Percentiles rank a stretch among this genome's conserved stretches.
These are phyloP conservation scores for Paecilomyces niveus DNA, from an alignment of 2,329 filamentous ascomycete species.

Conservation along the genomic window DNA sequence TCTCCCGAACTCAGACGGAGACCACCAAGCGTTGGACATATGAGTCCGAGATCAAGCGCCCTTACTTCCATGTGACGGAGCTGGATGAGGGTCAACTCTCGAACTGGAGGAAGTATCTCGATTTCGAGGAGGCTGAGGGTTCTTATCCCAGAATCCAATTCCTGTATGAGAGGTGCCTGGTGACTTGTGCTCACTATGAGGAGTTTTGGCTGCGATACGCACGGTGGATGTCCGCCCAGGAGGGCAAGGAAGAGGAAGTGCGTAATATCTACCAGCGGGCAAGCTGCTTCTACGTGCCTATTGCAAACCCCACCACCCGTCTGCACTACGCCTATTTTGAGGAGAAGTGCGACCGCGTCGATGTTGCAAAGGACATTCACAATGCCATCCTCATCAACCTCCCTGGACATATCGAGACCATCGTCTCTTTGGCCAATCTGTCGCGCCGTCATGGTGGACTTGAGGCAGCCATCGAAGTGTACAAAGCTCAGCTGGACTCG, in stretches of 20 bases:
- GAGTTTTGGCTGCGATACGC: slow-evolving; percentile 98
- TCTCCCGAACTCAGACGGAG: slow-evolving; percentile 74
- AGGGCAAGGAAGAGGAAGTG: slow-evolving; percentile 78
- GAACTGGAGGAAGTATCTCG: slow-evolving; percentile 94
- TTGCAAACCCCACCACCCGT: slow-evolving; percentile 74
- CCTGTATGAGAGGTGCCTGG: slow-evolving; percentile 87
- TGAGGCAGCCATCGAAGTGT: slow-evolving; percentile 75
- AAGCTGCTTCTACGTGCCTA: slow-evolving; percentile 75
- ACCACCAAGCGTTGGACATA: slow-evolving; percentile 92
- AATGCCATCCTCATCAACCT: slow-evolving; percentile 67
- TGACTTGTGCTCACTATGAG: slow-evolving; percentile 89
- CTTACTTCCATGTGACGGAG: slow-evolving; percentile 94
- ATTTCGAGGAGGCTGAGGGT: slow-evolving; percentile 86
- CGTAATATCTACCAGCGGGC: slow-evolving; percentile 89
- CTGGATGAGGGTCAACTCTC: slow-evolving; percentile 75
- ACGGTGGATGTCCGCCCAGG: slow-evolving; percentile 81
- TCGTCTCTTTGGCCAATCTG: slow-evolving; percentile 80
- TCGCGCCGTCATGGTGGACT: slow-evolving; percentile 76
- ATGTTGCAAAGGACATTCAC: slow-evolving; percentile 78
- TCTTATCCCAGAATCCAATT: slow-evolving; percentile 68
- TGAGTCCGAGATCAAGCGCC: slow-evolving; percentile 88
- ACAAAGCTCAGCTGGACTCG: slow-evolving; percentile 72
- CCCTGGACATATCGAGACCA: slow-evolving; percentile 78
- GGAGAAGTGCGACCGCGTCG: slow-evolving; percentile 69
- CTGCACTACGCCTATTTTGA: slow-evolving; percentile 94